These are phyloP conservation scores for Russula sp. DNA, from an alignment of 768 basidiomycete species.

Conservation along the genomic window DNA sequence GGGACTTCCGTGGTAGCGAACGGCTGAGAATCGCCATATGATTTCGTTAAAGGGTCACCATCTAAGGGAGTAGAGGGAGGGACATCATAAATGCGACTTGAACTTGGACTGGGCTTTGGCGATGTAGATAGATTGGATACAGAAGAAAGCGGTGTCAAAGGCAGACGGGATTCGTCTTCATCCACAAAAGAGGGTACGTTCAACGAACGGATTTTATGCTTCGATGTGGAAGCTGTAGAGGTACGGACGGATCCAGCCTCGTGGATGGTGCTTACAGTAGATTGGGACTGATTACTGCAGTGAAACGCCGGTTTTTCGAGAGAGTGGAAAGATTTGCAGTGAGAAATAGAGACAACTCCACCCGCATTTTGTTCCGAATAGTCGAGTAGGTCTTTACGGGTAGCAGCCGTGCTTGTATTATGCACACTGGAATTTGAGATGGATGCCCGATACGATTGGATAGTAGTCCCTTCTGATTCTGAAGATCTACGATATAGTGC, in stretches of 20 bases:
- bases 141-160: slow-evolving; percentile 71
- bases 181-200: slow-evolving; percentile 35
- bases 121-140: too few relatives aligned
- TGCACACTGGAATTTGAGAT: not conserved
- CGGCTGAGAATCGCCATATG: not conserved
- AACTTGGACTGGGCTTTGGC: slow-evolving; percentile 38
- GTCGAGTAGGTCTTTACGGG: not conserved
- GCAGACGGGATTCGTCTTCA: slow-evolving; percentile 33
- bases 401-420: not conserved
- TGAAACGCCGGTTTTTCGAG: too few relatives aligned
- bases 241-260: slow-evolving; percentile 32
- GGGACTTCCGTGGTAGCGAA: not conserved
- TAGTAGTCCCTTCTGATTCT: not conserved
- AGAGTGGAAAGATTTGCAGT: too few relatives aligned
- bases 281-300: slow-evolving; percentile 32
- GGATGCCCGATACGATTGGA: not conserved
- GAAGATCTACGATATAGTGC: not conserved
- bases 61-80: slow-evolving; percentile 47
- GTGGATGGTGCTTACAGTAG: slow-evolving; percentile 41
- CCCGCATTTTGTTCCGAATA: not conserved
- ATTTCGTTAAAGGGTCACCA: not conserved
- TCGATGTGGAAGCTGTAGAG: slow-evolving; percentile 36
- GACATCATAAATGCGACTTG: slow-evolving; percentile 34
- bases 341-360: too few relatives aligned
- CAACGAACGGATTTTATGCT: slow-evolving; percentile 18